These are phyloP conservation scores for Epichloe coenophiala DNA, from an alignment of 2,329 filamentous ascomycete species.

Conservation along the genomic window DNA sequence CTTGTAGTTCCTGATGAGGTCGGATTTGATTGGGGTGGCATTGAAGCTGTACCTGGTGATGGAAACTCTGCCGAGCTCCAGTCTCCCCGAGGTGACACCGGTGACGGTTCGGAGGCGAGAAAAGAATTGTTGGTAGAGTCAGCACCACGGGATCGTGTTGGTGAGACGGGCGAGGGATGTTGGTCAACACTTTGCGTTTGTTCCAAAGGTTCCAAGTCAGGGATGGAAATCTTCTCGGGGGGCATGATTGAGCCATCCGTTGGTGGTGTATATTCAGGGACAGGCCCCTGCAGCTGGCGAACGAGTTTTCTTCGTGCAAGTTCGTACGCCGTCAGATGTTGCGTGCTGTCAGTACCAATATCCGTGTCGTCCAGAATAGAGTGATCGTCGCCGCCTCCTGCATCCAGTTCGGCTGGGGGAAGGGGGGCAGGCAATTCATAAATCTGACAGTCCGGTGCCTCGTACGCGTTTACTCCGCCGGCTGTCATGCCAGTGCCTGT, in stretches of 20 bases:
- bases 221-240: conserved; percentile 16
- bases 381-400: conserved; percentile 20
- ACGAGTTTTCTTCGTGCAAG: conserved; percentile 36
- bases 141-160: conserved; percentile 10
- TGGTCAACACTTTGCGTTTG: conserved; percentile 7
- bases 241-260: conserved; percentile 12
- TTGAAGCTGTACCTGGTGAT: conserved; percentile 26
- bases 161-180: conserved; percentile 9
- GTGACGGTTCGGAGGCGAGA: conserved; percentile 31
- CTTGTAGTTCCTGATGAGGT: conserved; percentile 7
- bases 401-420: conserved; percentile 36
- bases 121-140: conserved; percentile 20
- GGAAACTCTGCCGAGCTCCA: conserved; percentile 27
- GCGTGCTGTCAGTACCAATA: conserved; percentile 25
- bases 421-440: conserved; percentile 37
- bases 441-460: conserved; percentile 31
- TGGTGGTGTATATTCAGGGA: conserved; percentile 36
- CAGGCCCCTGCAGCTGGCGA: conserved; percentile 34
- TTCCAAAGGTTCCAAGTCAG: conserved; percentile 7
- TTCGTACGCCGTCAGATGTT: conserved; percentile 35
- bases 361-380: conserved; percentile 26
- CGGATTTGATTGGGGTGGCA: conserved; percentile 12
- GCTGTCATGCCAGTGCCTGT: conserved; percentile 9
- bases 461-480: conserved; percentile 14
- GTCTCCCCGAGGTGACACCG: conserved; percentile 33